Conservation (phyloP, 306 rosid species). For the Prunus dulcis region DNA sequence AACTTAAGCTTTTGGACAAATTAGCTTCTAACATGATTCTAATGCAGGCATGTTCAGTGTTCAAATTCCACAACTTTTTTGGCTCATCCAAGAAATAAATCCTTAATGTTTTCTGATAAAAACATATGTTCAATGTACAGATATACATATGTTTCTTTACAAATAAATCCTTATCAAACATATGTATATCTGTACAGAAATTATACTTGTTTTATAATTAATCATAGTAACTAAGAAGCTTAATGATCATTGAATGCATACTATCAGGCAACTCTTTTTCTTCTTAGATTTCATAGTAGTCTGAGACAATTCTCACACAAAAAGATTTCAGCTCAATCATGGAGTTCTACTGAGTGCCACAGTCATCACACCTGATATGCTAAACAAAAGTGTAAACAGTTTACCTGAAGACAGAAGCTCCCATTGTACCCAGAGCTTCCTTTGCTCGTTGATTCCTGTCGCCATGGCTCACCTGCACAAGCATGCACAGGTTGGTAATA, state of each 20-base stretch:
- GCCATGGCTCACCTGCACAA: conserved; percentile 68
- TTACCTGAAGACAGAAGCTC: conserved; percentile 98
- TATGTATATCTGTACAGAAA: too few species aligned
- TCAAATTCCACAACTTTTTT: neutral
- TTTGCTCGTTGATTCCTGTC: conserved; percentile 69
- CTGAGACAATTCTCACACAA: neutral
- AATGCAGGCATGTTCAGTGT: neutral
- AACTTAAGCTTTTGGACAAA: too few species aligned
- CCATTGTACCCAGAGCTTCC: conserved; percentile 83
- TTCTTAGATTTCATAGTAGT: neutral
- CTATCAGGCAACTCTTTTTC: neutral
- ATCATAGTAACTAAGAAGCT: neutral
- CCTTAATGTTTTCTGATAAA: too few species aligned
- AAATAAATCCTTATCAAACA: too few species aligned
- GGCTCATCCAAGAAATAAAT: too few species aligned
- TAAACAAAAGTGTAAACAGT: conserved; percentile 20
- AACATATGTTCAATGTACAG: too few species aligned
- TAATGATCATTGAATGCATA: neutral
- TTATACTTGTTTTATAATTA: neutral
- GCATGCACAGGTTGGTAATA: conserved; percentile 17
- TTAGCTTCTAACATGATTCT: too few species aligned
- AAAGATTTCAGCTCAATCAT: conserved; percentile 15
- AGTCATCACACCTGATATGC: conserved; percentile 12
- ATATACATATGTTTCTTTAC: too few species aligned
- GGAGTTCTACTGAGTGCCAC: neutral